Percentiles rank a stretch among this genome's conserved stretches.
phyloP scores from a whole-genome alignment of 129 eudicot genomes.

The Saposhnikovia divaricata region DNA sequence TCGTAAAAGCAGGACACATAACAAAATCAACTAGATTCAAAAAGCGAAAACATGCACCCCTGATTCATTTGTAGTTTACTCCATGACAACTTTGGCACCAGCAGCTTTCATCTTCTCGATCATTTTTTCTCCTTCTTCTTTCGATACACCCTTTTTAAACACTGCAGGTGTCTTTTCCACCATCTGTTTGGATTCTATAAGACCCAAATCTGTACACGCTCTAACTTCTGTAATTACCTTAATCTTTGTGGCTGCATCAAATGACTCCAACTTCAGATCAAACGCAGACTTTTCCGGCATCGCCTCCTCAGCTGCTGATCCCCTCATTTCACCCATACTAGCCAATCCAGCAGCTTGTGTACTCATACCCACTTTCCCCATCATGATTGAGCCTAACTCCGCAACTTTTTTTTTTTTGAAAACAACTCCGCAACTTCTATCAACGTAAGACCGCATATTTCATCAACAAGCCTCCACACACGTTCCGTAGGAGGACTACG shows the following conservation, averaged over 20 bases:
- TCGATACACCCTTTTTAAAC: constrained; percentile 67
- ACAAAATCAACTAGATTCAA: background rate
- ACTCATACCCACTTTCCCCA: constrained; percentile 75
- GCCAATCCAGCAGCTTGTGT: constrained; percentile 62
- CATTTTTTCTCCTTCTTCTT: constrained; percentile 78
- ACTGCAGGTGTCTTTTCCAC: constrained; percentile 80
- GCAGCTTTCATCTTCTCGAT: constrained; percentile 81
- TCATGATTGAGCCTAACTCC: constrained; percentile 50
- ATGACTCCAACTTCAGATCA: constrained; percentile 72
- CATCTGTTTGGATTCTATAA: constrained; percentile 82
- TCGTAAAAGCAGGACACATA: background rate
- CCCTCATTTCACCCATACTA: constrained; percentile 22
- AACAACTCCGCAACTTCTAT: too few relatives aligned
- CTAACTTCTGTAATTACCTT: constrained; percentile 81
- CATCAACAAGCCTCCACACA: constrained; percentile 89
- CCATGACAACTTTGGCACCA: constrained; percentile 88
- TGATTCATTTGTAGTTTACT: too few relatives aligned
- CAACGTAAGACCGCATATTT: constrained; percentile 55
- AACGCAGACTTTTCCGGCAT: constrained; percentile 68
- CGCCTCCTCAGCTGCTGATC: constrained; percentile 47
- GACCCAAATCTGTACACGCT: constrained; percentile 68
- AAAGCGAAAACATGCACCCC: background rate
- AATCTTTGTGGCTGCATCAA: constrained; percentile 67
- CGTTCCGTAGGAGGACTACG: constrained; percentile 91
- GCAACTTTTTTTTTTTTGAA: too few relatives aligned